Conservation (phyloP, 164 flowering plant species). For the Tetrastigma voinierianum region DNA sequence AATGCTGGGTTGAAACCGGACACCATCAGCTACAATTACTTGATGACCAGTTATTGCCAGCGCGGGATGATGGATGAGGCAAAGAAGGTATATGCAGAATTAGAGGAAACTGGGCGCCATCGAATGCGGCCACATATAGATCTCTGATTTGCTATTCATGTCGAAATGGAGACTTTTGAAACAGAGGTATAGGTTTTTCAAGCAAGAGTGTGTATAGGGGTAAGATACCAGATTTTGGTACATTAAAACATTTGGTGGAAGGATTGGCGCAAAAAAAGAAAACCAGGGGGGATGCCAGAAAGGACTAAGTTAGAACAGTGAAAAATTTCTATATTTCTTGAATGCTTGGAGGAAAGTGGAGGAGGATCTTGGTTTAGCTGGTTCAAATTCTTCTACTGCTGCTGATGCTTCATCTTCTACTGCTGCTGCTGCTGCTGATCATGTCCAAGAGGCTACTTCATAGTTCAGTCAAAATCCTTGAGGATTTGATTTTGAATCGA, state of each 20-base stretch:
- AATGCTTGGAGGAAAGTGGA: slow-evolving; percentile 70
- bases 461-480: background rate
- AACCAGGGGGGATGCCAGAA: slow-evolving; percentile 54
- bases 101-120: slow-evolving; percentile 44
- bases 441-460: slow-evolving; percentile 4
- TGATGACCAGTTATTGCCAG: slow-evolving; percentile 57
- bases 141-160: slow-evolving; percentile 47
- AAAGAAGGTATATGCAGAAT: slow-evolving; percentile 48
- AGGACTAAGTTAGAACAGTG: slow-evolving; percentile 42
- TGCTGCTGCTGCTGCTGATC: no score
- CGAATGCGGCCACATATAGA: slow-evolving; percentile 79
- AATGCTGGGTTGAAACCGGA: slow-evolving; percentile 57
- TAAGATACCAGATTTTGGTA: slow-evolving; percentile 64
- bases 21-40: slow-evolving; percentile 54
- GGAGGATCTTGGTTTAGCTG: slow-evolving; percentile 49
- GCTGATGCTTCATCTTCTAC: no score
- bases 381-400: background rate
- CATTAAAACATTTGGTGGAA: slow-evolving; percentile 53
- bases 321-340: slow-evolving; percentile 58
- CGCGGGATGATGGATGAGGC: slow-evolving; percentile 70
- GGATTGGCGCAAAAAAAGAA: slow-evolving; percentile 58
- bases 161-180: slow-evolving; percentile 41
- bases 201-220: slow-evolving; percentile 53
- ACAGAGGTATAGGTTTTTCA: slow-evolving; percentile 58
- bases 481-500: no score